These are phyloP conservation scores for Trypanosoma brucei DNA, from an alignment of 208 protist genomes.

Conservation along the genomic window DNA sequence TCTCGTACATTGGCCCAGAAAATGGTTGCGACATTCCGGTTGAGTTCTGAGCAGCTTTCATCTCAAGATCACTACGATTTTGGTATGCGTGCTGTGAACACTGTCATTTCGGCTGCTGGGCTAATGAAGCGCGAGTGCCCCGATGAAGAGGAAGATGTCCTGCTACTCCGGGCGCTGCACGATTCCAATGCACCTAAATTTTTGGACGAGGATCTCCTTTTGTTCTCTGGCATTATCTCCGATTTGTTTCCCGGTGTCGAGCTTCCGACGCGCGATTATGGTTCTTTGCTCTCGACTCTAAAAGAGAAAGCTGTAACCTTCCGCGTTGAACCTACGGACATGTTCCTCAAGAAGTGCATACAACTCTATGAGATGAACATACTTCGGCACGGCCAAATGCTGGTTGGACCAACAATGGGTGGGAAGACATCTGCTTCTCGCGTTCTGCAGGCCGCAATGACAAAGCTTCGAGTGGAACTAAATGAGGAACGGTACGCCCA, in stretches of 20 bases:
- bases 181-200: conserved; percentile 99
- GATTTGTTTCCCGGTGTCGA: conserved; percentile 96
- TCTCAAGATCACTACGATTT: conserved; percentile 99
- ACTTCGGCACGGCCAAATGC: conserved; percentile 97
- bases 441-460: conserved; percentile 87
- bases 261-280: conserved; percentile 90
- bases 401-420: conserved; percentile 95
- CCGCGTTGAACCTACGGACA: conserved; percentile 91
- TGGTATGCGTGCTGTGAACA: conserved; percentile 98
- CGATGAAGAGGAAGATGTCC: conserved; percentile 89
- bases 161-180: conserved; percentile 93
- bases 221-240: conserved; percentile 96
- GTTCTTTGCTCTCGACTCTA: conserved; percentile 78
- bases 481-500: conserved; percentile 74
- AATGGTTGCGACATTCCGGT: conserved; percentile 96
- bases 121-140: conserved; percentile 94
- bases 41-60: conserved; percentile 97
- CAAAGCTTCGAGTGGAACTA: conserved; percentile 58
- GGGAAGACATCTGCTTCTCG: conserved; percentile 92
- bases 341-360: conserved; percentile 95
- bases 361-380: conserved; percentile 98
- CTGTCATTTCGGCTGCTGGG: conserved; percentile 96
- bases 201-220: conserved; percentile 87
- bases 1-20: conserved; percentile 93
- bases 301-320: conserved; percentile 52